Evolutionary conservation across 805 yeast genomes (phyloP).

Genomic region (Zygoascus tannicola): DNA sequence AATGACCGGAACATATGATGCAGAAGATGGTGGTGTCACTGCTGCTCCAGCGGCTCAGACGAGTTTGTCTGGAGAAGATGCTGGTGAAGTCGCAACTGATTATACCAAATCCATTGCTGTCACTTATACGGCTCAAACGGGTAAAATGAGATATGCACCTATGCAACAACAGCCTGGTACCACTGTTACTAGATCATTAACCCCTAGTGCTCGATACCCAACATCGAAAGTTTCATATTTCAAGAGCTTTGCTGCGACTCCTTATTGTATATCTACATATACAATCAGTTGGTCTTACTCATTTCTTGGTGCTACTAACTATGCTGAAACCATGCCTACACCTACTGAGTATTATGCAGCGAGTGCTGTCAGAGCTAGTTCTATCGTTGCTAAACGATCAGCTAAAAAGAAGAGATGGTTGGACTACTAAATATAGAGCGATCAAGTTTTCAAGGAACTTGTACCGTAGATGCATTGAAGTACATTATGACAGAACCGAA

Average conservation of each 20-base stretch:
- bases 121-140: slow-evolving; percentile 73
- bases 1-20: slow-evolving; percentile 52
- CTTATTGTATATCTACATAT: slow-evolving; percentile 48
- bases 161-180: slow-evolving; percentile 87
- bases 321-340: slow-evolving; percentile 43
- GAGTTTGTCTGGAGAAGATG: slow-evolving; percentile 27
- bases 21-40: slow-evolving; percentile 40
- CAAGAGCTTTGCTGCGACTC: slow-evolving; percentile 32
- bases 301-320: slow-evolving; percentile 51
- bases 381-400: slow-evolving; percentile 6
- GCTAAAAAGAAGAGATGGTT: slow-evolving; percentile 13
- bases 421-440: slow-evolving; percentile 3
- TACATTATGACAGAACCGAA: no score
- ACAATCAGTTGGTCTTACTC: slow-evolving; percentile 84
- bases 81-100: slow-evolving; percentile 35
- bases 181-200: slow-evolving; percentile 43
- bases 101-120: slow-evolving; percentile 49
- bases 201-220: slow-evolving; percentile 51
- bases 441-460: no score
- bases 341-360: slow-evolving; percentile 21
- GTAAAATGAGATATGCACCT: slow-evolving; percentile 73
- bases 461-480: no score
- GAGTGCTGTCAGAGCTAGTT: slow-evolving; percentile 10
- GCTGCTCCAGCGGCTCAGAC: slow-evolving; percentile 34
- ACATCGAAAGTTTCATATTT: slow-evolving; percentile 60